Evolutionary conservation across 1,139 yeast species (phyloP), one percentile per base, ranked within the genome.

Genomic region (Blastobotrys buckinghamii): DNA sequence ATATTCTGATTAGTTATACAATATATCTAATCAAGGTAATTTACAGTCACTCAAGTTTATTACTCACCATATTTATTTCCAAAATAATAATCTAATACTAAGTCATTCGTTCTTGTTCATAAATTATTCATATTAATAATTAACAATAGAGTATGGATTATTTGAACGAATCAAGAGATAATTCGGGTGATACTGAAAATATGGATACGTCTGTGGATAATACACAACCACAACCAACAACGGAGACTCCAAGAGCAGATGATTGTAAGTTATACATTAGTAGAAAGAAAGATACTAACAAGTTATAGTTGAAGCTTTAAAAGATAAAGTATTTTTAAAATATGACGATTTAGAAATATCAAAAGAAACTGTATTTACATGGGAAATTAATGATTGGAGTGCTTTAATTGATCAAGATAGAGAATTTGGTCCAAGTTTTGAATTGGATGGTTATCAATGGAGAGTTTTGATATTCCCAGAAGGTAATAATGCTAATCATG

Each of bases 381-480:
- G 97, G 97, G 76, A 77, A 49, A 83, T 92, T 49, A 70, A 72
- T 12, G 79, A 82, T 58, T 85, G 95, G 84, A 63, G 69, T 42
- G 63, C 67, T 2, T 68, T 86, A 40, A 71, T 71, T 6, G 75
- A 74, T 30, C 73, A 37, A 69, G 58, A 52, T 8, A 20, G 36
- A 29, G 43, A 16, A 35, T 30, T 29, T 40, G 30, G 43, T n/a
- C 43, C 43, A 3, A 6, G 24, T 7, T 29, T 40, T 20, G 55
- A 63, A 48, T 69, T 68, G 24, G 96, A 94, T 2, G 84, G 78
- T 8, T 82, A 68, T 61, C 77, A 78, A 27, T 89, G 95, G 88
- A 80, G 83, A 57, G 66, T 88, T 7, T 70, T 90, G 45, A 66
- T 90, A 39, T 87, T 88, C 62, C 96, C 96, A 0, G 77, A 76